Evolutionary conservation across 257 asterid genomes (phyloP).

Genomic region (Lycium ferocissimum): DNA sequence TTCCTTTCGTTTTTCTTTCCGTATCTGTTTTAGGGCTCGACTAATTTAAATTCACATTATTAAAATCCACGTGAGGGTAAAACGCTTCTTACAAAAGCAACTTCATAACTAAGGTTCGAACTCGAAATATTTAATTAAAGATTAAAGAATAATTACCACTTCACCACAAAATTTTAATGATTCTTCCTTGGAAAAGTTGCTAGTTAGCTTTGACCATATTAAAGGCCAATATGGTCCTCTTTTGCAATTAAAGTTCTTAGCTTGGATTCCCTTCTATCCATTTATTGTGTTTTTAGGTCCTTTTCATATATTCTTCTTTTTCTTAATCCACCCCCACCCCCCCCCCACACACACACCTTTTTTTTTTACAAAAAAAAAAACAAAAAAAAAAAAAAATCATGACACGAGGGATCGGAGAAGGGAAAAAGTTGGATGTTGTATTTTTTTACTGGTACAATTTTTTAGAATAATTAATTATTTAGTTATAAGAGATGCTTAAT

Average conservation of each 20-base stretch:
- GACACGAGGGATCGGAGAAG: too few relatives aligned
- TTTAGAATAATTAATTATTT: too few relatives aligned
- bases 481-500: too few relatives aligned
- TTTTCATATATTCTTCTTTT: conserved; percentile 17
- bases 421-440: too few relatives aligned
- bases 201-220: neutral
- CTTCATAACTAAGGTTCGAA: neutral
- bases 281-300: conserved; percentile 3
- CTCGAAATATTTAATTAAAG: neutral
- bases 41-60: neutral
- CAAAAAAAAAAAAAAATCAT: too few relatives aligned
- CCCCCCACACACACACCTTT: too few relatives aligned
- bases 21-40: neutral
- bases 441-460: too few relatives aligned
- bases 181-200: neutral
- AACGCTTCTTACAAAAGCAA: fast-evolving
- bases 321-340: too few relatives aligned
- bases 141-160: fast-evolving
- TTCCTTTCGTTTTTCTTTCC: neutral
- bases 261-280: conserved; percentile 45
- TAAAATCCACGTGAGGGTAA: fast-evolving
- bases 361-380: too few relatives aligned
- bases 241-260: conserved; percentile 13
- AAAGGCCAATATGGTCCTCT: neutral
- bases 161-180: neutral